A percentile compares a stretch with the other conserved stretches of the same genome.
phyloP scores from a whole-genome alignment of 441 rosid species.

The Kokia cookei region DNA sequence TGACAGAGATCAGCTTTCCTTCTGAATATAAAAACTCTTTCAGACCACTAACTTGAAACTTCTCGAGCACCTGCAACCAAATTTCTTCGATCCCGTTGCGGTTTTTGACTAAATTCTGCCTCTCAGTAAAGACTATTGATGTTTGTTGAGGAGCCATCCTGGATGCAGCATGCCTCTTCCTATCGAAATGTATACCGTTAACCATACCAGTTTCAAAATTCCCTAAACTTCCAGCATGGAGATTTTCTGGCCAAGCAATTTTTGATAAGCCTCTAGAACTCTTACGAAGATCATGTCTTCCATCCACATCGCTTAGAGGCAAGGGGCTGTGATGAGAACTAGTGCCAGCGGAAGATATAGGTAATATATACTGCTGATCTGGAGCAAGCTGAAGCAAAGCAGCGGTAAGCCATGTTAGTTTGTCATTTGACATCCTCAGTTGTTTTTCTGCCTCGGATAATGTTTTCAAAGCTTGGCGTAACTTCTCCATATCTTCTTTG shows the following conservation, averaged over 20 bases:
- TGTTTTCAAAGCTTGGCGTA: conserved; percentile 93
- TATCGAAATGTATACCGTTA: conserved; percentile 23
- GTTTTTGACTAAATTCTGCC: conserved; percentile 34
- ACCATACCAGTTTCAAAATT: conserved; percentile 28
- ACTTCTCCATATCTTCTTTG: conserved; percentile 94
- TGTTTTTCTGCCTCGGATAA: conserved; percentile 97
- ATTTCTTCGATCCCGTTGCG: conserved; percentile 56
- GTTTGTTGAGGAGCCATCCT: conserved; percentile 36
- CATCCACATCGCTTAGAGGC: conserved; percentile 26
- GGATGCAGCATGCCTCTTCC: conserved; percentile 35
- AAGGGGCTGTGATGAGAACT: conserved; percentile 70
- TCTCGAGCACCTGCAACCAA: conserved; percentile 82
- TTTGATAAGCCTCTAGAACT: conserved; percentile 31
- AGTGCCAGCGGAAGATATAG: conserved; percentile 65
- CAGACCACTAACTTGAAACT: conserved; percentile 43
- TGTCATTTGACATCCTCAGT: conserved; percentile 82
- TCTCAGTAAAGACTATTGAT: conserved; percentile 24
- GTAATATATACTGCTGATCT: conserved; percentile 81
- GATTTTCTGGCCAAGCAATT: conserved; percentile 31
- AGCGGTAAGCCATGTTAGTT: conserved; percentile 93
- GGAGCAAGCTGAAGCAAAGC: conserved; percentile 98
- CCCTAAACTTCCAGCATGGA: conserved; percentile 26
- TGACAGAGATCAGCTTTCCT: conserved; percentile 80
- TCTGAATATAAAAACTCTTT: conserved; percentile 77
- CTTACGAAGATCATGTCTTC: conserved; percentile 27